A percentile compares a stretch with the other conserved stretches of the same genome.
These are phyloP conservation scores for Chloris gayana DNA, from an alignment of 176 grass and related monocot species.

Conservation along the genomic window DNA sequence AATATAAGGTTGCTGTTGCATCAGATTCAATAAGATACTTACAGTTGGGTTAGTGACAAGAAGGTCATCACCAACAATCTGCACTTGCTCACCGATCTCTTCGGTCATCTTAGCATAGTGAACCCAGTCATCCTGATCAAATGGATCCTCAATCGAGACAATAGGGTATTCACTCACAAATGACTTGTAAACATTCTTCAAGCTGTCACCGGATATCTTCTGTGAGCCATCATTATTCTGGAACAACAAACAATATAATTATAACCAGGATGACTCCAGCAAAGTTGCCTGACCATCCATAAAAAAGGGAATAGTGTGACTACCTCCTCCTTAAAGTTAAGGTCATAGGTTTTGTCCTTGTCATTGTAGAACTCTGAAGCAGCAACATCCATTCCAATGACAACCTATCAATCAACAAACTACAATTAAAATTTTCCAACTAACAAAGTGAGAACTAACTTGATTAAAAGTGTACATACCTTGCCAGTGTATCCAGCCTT, in stretches of 20 bases:
- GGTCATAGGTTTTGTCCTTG: slow-evolving; percentile 91
- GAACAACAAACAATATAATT: neutral
- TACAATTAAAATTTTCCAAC: neutral
- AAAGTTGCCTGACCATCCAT: neutral
- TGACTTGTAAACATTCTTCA: slow-evolving; percentile 98
- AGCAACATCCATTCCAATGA: slow-evolving; percentile 99
- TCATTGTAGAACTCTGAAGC: slow-evolving; percentile 95
- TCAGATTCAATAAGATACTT: slow-evolving; percentile 23
- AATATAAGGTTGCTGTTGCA: no score
- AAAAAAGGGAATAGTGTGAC: neutral
- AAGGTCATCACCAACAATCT: slow-evolving; percentile 96
- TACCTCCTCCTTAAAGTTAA: slow-evolving; percentile 97
- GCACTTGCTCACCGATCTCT: slow-evolving; percentile 81
- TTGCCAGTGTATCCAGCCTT: slow-evolving; percentile 97
- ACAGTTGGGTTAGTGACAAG: slow-evolving; percentile 97
- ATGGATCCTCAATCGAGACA: slow-evolving; percentile 92
- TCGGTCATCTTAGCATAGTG: slow-evolving; percentile 90
- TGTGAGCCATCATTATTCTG: slow-evolving; percentile 96
- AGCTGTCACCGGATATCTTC: slow-evolving; percentile 93
- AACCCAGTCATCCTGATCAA: slow-evolving; percentile 96
- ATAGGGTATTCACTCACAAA: slow-evolving; percentile 89
- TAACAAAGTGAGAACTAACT: neutral
- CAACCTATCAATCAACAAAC: slow-evolving; percentile 51
- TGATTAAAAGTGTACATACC: slow-evolving; percentile 38
- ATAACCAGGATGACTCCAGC: neutral